Conservation (phyloP, 2,329 filamentous ascomycete genomes). For the Clonostachys solani region DNA sequence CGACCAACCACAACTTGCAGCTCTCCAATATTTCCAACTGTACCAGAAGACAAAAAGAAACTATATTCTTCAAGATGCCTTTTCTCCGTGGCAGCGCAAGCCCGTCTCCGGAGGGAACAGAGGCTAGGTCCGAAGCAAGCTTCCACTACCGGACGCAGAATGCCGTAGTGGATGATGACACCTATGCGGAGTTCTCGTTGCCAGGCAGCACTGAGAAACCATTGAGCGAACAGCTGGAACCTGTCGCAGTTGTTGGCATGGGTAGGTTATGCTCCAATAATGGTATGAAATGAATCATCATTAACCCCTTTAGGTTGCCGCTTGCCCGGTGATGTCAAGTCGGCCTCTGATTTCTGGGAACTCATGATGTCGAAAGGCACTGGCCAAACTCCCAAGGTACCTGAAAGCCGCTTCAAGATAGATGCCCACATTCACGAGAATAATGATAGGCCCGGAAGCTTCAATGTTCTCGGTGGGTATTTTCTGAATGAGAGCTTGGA, state of each 20-base stretch:
- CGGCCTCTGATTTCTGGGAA: not conserved
- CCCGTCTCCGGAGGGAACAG: no score
- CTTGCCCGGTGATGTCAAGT: not conserved
- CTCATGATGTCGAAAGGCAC: not conserved
- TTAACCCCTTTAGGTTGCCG: not conserved
- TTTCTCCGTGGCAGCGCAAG: no score
- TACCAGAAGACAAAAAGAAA: no score
- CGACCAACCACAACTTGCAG: no score
- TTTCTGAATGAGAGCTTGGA: slow-evolving; percentile 2
- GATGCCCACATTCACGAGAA: not conserved
- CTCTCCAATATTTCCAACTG: no score
- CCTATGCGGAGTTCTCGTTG: no score
- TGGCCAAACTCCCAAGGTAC: no score
- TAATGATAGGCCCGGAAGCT: not conserved
- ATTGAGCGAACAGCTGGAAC: not conserved
- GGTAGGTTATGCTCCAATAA: not conserved
- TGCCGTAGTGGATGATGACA: no score
- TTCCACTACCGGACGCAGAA: no score
- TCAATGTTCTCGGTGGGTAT: not conserved
- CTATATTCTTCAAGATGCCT: no score
- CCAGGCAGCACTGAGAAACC: no score
- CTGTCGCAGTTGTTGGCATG: slow-evolving; percentile 1
- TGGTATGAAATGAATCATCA: not conserved
- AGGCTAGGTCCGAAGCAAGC: no score
- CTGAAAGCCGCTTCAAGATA: not conserved